Evolutionary conservation across 1,284 basidiomycete genomes (phyloP).

Genomic region (Xanthoconium separans): DNA sequence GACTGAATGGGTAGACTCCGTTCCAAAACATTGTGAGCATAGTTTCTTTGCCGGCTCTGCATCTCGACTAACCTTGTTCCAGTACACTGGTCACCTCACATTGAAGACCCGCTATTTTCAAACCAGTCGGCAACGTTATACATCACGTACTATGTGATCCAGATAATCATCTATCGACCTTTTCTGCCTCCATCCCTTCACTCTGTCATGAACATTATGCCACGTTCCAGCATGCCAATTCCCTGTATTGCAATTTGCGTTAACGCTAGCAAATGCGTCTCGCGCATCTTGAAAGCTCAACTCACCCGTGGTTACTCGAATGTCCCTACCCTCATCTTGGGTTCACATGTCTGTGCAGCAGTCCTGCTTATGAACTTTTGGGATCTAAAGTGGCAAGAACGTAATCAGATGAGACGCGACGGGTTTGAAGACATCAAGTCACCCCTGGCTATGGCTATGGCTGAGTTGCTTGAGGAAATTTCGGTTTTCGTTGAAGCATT

Average conservation of each 20-base stretch:
- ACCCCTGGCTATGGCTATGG: constrained; percentile 38
- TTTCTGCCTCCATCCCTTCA: constrained; percentile 55
- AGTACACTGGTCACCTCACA: constrained; percentile 71
- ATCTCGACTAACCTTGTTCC: constrained; percentile 1
- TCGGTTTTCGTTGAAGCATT: constrained; percentile 41
- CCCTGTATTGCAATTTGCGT: constrained; percentile 65
- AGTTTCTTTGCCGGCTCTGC: neutral
- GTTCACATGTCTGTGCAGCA: constrained; percentile 45
- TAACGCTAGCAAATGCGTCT: constrained; percentile 62
- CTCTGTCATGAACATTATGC: constrained; percentile 22
- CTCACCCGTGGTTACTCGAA: constrained; percentile 42
- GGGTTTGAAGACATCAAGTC: constrained; percentile 42
- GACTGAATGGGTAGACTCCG: constrained; percentile 67
- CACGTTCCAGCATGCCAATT: constrained; percentile 34
- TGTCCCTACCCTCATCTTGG: constrained; percentile 40
- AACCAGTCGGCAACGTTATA: constrained; percentile 70
- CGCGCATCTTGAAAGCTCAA: constrained; percentile 59
- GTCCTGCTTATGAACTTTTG: constrained; percentile 48
- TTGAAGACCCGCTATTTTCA: constrained; percentile 53
- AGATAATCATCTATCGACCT: constrained; percentile 75
- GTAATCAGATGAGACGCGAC: constrained; percentile 24
- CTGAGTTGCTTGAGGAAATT: constrained; percentile 42
- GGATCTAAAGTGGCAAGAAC: constrained; percentile 49
- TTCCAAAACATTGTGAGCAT: constrained; percentile 68
- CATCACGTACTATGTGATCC: constrained; percentile 66